These are phyloP conservation scores for Apiosordaria backusii DNA, from an alignment of 495 filamentous ascomycete genomes.

Conservation along the genomic window DNA sequence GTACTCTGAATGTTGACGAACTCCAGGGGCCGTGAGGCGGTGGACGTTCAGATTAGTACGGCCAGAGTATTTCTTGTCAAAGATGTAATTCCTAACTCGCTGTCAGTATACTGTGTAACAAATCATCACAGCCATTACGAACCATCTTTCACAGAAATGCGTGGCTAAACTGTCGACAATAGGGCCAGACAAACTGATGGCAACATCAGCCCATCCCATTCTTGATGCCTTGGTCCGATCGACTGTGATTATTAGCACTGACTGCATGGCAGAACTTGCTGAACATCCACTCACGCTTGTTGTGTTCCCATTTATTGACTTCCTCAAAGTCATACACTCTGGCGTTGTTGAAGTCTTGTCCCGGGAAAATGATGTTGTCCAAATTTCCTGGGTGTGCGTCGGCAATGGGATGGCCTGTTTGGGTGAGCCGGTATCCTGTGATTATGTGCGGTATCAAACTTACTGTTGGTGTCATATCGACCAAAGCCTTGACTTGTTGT, in stretches of 20 bases:
- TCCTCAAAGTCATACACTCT: conserved; percentile 82
- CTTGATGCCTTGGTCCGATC: conserved; percentile 73
- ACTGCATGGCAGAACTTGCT: neutral
- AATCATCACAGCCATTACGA: conserved; percentile 1
- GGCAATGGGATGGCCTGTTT: conserved; percentile 67
- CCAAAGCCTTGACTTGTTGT: conserved; percentile 47
- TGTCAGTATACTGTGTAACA: neutral
- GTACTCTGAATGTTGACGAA: neutral
- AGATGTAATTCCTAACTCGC: conserved; percentile 71
- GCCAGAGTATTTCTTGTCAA: conserved; percentile 71
- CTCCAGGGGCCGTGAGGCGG: conserved; percentile 40
- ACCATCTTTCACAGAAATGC: conserved; percentile 86
- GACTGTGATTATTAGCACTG: conserved; percentile 36
- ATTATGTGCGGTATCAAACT: conserved; percentile 11
- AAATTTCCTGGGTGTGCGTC: conserved; percentile 81
- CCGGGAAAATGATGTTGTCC: conserved; percentile 72
- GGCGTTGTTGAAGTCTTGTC: conserved; percentile 95
- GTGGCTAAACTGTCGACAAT: conserved; percentile 70
- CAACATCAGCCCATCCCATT: conserved; percentile 94
- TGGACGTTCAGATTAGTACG: conserved; percentile 61
- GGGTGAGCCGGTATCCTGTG: conserved; percentile 24
- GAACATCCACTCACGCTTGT: conserved; percentile 59
- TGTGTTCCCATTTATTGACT: conserved; percentile 77
- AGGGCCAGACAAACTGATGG: conserved; percentile 74
- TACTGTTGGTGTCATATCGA: conserved; percentile 58